Conservation (phyloP, 140 eudicot genomes). For the Anethum foeniculum region DNA sequence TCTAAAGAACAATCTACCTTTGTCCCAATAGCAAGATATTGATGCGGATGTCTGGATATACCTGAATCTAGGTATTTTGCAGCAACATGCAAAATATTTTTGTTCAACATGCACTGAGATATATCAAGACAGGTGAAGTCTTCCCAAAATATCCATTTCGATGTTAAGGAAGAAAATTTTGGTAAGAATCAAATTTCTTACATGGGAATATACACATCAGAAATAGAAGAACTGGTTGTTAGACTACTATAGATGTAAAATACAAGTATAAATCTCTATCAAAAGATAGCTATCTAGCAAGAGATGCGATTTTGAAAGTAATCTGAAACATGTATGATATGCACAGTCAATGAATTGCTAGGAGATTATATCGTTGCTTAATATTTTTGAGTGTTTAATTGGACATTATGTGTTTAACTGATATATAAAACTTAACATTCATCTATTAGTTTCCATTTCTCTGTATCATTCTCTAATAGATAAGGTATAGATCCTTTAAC, state of each 20-base stretch:
- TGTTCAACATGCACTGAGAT: constrained; percentile 86
- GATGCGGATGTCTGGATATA: constrained; percentile 33
- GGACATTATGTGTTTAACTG: neutral
- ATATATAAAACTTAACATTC: neutral
- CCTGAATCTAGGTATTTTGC: constrained; percentile 57
- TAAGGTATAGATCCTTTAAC: neutral
- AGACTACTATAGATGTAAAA: neutral
- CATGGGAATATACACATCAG: neutral
- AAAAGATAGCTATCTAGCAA: neutral
- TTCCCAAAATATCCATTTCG: constrained; percentile 75
- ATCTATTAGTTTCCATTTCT: neutral
- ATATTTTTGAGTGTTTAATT: neutral
- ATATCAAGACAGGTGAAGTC: constrained; percentile 87
- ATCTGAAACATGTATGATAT: neutral
- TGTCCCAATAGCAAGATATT: constrained; percentile 53
- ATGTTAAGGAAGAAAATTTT: constrained; percentile 28
- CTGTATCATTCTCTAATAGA: neutral
- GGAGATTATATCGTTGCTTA: neutral
- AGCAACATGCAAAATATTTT: constrained; percentile 66
- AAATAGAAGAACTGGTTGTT: neutral
- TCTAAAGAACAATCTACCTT: constrained; percentile 35
- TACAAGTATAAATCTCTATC: neutral
- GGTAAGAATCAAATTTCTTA: neutral
- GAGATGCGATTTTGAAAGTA: neutral
- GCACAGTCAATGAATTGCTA: neutral